Percentiles rank a stretch among this genome's conserved stretches.
phyloP scores from a whole-genome alignment of 305 asterid species.

The Solanum chacoense region DNA sequence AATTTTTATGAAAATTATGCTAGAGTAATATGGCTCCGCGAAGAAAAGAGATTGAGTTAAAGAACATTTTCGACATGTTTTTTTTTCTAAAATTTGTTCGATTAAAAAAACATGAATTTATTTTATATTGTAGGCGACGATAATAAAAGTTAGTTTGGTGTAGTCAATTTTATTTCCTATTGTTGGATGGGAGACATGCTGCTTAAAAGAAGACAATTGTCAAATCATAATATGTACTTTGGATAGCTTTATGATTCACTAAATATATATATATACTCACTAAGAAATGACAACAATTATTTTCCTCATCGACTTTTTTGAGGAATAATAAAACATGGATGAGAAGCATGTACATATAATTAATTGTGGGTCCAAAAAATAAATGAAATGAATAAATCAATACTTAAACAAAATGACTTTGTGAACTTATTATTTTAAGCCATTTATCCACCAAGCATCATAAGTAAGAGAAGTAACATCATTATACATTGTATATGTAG shows the following conservation, averaged over 20 bases:
- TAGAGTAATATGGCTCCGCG: not conserved
- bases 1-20: not conserved
- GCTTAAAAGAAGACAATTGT: conserved; percentile 13
- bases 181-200: not conserved
- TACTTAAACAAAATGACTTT: not conserved
- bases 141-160: not conserved
- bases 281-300: not conserved
- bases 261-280: not conserved
- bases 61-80: too few species aligned
- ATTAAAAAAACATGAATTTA: too few species aligned
- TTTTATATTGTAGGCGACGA: not conserved
- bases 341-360: not conserved
- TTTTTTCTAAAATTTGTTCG: too few species aligned
- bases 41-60: not conserved
- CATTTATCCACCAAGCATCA: conserved; percentile 3
- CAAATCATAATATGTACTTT: not conserved
- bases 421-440: not conserved
- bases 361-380: conserved; percentile 1
- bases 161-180: not conserved
- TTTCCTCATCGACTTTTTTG: conserved; percentile 1
- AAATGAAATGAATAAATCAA: not conserved
- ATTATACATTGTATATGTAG: conserved; percentile 10
- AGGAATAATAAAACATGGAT: not conserved
- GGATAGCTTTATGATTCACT: not conserved
- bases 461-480: not conserved